A percentile compares a stretch with the other conserved stretches of the same genome.
phyloP scores from a whole-genome alignment of 2,329 filamentous ascomycete species.

The Arthrobotrys sinensis region DNA sequence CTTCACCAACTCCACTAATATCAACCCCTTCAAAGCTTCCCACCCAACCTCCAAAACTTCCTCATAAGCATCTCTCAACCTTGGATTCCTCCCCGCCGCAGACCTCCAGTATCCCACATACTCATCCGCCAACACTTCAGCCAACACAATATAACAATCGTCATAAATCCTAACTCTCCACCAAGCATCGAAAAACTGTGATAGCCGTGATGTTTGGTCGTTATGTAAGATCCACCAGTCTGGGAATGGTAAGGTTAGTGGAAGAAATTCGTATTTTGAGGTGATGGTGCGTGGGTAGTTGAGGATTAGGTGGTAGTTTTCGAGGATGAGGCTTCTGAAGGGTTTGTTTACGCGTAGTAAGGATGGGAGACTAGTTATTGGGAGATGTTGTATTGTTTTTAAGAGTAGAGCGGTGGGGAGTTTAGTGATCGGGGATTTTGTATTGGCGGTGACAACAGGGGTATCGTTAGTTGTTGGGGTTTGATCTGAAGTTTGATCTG shows the following conservation, averaged over 20 bases:
- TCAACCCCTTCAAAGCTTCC: constrained; percentile 9
- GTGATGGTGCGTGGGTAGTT: constrained; percentile 32
- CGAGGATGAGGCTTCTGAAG: constrained; percentile 19
- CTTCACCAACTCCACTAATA: constrained; percentile 24
- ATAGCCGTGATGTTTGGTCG: not conserved
- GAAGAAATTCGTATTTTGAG: constrained; percentile 35
- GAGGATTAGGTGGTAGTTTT: constrained; percentile 49
- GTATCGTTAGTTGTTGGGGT: not conserved
- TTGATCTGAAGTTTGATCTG: not conserved
- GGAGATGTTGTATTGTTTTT: constrained; percentile 18
- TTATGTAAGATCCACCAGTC: not conserved
- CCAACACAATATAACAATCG: constrained; percentile 29
- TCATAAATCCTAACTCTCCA: constrained; percentile 35
- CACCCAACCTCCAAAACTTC: not conserved
- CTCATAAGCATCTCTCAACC: not conserved
- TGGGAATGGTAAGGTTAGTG: constrained; percentile 14
- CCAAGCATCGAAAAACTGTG: constrained; percentile 25
- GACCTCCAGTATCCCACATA: constrained; percentile 28
- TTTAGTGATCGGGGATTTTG: not conserved
- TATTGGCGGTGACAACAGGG: not conserved
- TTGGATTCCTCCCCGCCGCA: constrained; percentile 10
- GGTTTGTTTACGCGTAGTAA: constrained; percentile 9
- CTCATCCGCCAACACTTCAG: constrained; percentile 16
- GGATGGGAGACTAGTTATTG: not conserved
- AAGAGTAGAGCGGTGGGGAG: constrained; percentile 16